These are phyloP conservation scores for Yamadazyma pseudoaaseri DNA, from an alignment of 1,139 yeast species.

Conservation along the genomic window DNA sequence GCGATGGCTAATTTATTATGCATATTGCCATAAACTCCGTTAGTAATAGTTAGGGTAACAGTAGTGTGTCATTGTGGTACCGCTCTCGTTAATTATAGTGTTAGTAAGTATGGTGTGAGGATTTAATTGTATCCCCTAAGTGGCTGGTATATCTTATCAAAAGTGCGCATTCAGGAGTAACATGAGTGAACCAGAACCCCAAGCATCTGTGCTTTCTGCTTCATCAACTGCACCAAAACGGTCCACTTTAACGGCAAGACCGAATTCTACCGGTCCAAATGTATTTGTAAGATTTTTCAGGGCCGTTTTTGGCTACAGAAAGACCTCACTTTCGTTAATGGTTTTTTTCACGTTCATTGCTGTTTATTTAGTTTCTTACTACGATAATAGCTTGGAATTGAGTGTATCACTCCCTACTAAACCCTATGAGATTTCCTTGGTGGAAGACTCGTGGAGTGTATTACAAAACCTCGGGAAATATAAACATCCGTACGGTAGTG, in stretches of 20 bases:
- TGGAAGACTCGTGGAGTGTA: slow-evolving; percentile 61
- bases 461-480: slow-evolving; percentile 63
- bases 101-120: too few relatives aligned
- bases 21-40: too few relatives aligned
- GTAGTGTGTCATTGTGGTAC: too few relatives aligned
- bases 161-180: slow-evolving; percentile 10
- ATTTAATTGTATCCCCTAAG: too few relatives aligned
- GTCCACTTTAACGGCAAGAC: slow-evolving; percentile 2
- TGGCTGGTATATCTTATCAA: slow-evolving; percentile 4
- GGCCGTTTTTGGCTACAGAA: slow-evolving; percentile 55
- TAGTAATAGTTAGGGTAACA: too few relatives aligned
- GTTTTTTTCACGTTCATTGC: slow-evolving; percentile 40
- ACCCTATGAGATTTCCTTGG: slow-evolving; percentile 36
- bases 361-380: slow-evolving; percentile 27
- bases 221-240: slow-evolving; percentile 3
- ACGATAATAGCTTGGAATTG: slow-evolving; percentile 36
- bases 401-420: slow-evolving; percentile 40
- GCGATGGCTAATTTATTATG: too few relatives aligned
- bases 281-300: slow-evolving; percentile 13
- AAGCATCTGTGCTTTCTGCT: slow-evolving; percentile 4
- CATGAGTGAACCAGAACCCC: slow-evolving; percentile 7
- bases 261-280: slow-evolving; percentile 10
- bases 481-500: slow-evolving; percentile 78
- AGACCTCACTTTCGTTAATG: slow-evolving; percentile 55
- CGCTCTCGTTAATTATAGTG: too few relatives aligned